Evolutionary conservation across 2,329 filamentous ascomycete genomes (phyloP).

Genomic region (Zasmidium angulare): DNA sequence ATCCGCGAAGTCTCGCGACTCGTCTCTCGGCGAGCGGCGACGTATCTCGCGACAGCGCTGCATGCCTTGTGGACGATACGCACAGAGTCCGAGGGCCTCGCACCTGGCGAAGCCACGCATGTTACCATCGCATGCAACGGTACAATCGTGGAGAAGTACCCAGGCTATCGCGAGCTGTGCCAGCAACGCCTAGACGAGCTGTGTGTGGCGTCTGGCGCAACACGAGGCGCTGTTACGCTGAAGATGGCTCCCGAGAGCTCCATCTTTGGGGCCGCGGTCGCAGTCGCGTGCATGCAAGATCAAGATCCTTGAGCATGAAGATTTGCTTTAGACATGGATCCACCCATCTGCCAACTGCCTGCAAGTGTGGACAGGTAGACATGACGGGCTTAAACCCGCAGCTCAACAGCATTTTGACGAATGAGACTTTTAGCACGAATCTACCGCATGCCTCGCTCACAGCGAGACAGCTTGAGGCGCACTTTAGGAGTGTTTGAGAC

Average conservation of each 20-base stretch:
- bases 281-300: slow-evolving; percentile 39
- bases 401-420: too few relatives aligned
- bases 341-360: too few relatives aligned
- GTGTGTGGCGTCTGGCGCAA: slow-evolving; percentile 41
- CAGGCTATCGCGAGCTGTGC: slow-evolving; percentile 61
- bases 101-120: slow-evolving; percentile 33
- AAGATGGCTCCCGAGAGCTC: slow-evolving; percentile 73
- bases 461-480: too few relatives aligned
- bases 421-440: too few relatives aligned
- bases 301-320: background rate
- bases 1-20: slow-evolving; percentile 53
- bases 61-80: slow-evolving; percentile 62
- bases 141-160: slow-evolving; percentile 77
- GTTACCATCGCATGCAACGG: slow-evolving; percentile 71
- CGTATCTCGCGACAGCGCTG: slow-evolving; percentile 62
- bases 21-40: slow-evolving; percentile 60
- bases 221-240: slow-evolving; percentile 55
- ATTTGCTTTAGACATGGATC: too few relatives aligned
- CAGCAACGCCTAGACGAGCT: slow-evolving; percentile 65
- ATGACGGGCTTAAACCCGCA: too few relatives aligned
- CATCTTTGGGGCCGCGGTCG: slow-evolving; percentile 72
- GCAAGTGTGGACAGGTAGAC: too few relatives aligned
- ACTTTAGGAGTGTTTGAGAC: too few relatives aligned
- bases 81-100: slow-evolving; percentile 45
- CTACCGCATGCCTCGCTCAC: background rate